Conservation (phyloP, 768 basidiomycete species). For the Sporobolomyces pararoseus region DNA sequence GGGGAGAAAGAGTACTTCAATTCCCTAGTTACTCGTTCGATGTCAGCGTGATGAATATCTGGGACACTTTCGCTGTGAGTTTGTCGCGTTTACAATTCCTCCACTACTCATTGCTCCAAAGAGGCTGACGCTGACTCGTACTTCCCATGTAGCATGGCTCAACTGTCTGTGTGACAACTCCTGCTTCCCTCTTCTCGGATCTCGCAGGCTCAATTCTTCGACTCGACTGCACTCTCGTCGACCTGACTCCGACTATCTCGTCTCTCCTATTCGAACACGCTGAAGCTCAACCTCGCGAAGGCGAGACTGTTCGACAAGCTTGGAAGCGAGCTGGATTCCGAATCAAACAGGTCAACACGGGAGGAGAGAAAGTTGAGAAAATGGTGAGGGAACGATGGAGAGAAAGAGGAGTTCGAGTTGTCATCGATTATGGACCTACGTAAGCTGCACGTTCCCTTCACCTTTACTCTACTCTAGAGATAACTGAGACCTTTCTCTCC, state of each 20-base stretch:
- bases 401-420: constrained; percentile 35
- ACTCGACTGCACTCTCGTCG: constrained; percentile 38
- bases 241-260: constrained; percentile 37
- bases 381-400: constrained; percentile 35
- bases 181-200: constrained; percentile 36
- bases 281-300: constrained; percentile 28
- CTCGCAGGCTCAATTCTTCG: constrained; percentile 33
- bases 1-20: constrained; percentile 37
- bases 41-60: constrained; percentile 40
- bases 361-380: constrained; percentile 40
- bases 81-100: background rate
- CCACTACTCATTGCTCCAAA: too few species aligned
- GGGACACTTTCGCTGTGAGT: constrained; percentile 36
- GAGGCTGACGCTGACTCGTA: background rate
- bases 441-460: background rate
- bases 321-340: constrained; percentile 33
- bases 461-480: background rate
- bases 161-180: constrained; percentile 34
- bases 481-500: background rate
- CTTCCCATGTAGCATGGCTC: constrained; percentile 37
- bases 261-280: constrained; percentile 36
- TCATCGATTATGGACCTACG: constrained; percentile 42
- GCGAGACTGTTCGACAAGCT: constrained; percentile 17
- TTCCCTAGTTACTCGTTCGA: constrained; percentile 40
- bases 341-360: constrained; percentile 39